A percentile compares a stretch with the other conserved stretches of the same genome.
These are phyloP conservation scores for Golubevia pallescens DNA, from an alignment of 1,284 basidiomycete genomes.

Conservation along the genomic window DNA sequence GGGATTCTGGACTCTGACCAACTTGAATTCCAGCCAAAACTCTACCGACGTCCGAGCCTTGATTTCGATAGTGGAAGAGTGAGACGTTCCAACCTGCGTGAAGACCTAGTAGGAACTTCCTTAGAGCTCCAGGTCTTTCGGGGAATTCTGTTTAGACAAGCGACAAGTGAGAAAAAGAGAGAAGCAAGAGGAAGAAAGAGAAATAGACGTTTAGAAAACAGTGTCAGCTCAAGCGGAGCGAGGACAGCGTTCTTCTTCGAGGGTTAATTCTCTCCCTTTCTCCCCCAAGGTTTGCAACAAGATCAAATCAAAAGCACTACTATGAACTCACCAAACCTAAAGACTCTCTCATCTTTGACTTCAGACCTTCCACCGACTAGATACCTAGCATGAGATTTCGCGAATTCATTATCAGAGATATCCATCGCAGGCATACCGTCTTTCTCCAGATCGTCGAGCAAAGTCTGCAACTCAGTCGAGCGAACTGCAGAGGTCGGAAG, in stretches of 20 bases:
- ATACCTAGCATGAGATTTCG: slow-evolving; percentile 91
- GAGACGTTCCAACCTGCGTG: slow-evolving; percentile 91
- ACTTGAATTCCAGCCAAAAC: slow-evolving; percentile 57
- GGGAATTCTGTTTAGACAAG: slow-evolving; percentile 79
- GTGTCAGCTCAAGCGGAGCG: not conserved
- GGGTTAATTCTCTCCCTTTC: not conserved
- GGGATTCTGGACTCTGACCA: slow-evolving; percentile 22
- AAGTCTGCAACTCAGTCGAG: slow-evolving; percentile 27
- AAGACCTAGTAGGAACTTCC: slow-evolving; percentile 76
- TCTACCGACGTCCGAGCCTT: slow-evolving; percentile 71
- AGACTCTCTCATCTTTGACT: slow-evolving; percentile 85
- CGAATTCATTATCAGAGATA: slow-evolving; percentile 92
- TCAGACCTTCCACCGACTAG: slow-evolving; percentile 75
- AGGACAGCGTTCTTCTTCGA: too few relatives aligned
- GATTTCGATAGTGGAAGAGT: slow-evolving; percentile 96
- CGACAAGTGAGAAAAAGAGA: slow-evolving; percentile 6
- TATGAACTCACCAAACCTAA: slow-evolving; percentile 80
- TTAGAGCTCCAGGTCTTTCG: slow-evolving; percentile 87
- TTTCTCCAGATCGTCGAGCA: slow-evolving; percentile 69
- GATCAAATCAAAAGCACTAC: not conserved
- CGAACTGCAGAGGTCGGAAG: too few relatives aligned
- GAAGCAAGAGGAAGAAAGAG: slow-evolving; percentile 6
- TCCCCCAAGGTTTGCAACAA: not conserved
- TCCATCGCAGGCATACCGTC: slow-evolving; percentile 82
- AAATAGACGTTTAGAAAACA: not conserved